Evolutionary conservation across 1,284 basidiomycete species (phyloP).

Genomic region (Coniophora puteana): DNA sequence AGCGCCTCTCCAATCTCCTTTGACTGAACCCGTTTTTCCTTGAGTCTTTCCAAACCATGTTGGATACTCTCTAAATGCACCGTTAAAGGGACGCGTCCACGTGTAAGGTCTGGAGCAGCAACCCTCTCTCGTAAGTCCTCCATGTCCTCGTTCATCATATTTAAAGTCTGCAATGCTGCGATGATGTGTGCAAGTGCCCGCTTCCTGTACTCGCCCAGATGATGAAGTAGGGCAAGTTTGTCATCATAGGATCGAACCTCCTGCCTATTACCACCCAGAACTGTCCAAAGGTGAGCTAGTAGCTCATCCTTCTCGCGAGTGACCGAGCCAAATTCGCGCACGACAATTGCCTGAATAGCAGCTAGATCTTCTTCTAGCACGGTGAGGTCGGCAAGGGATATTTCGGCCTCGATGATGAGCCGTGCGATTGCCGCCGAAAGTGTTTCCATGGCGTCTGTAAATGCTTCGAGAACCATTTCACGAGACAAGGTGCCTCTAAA

Average conservation of each 20-base stretch:
- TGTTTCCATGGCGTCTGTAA: slow-evolving; percentile 57
- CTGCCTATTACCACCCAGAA: slow-evolving; percentile 54
- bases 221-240: slow-evolving; percentile 49
- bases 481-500: slow-evolving; percentile 29
- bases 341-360: slow-evolving; percentile 51
- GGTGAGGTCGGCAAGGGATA: slow-evolving; percentile 49
- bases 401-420: slow-evolving; percentile 60
- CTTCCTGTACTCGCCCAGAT: slow-evolving; percentile 51
- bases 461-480: slow-evolving; percentile 47
- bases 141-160: slow-evolving; percentile 64
- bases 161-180: slow-evolving; percentile 55
- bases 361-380: slow-evolving; percentile 56
- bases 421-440: slow-evolving; percentile 48
- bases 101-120: slow-evolving; percentile 56
- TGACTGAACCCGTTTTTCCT: slow-evolving; percentile 46
- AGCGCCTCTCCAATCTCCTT: slow-evolving; percentile 31
- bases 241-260: slow-evolving; percentile 41
- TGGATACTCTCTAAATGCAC: slow-evolving; percentile 70
- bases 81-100: slow-evolving; percentile 54
- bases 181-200: slow-evolving; percentile 60
- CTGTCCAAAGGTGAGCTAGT: slow-evolving; percentile 64
- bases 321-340: slow-evolving; percentile 50
- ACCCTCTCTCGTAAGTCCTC: slow-evolving; percentile 68
- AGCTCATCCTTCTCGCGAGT: slow-evolving; percentile 45
- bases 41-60: slow-evolving; percentile 58